These are phyloP conservation scores for Lupinus albus DNA, from an alignment of 306 rosid genomes.

Conservation along the genomic window DNA sequence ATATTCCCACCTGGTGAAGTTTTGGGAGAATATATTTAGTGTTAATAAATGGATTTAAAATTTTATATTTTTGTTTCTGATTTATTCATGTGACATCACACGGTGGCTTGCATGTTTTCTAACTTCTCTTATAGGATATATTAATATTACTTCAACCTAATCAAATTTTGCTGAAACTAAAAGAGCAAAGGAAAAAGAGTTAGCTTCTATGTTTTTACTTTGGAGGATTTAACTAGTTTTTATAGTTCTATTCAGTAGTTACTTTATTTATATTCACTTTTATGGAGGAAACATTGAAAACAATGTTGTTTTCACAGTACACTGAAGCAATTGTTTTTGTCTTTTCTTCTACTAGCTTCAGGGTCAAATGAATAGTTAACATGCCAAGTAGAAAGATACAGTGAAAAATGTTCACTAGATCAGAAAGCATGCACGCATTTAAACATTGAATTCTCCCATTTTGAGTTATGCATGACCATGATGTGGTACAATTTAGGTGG, in stretches of 20 bases:
- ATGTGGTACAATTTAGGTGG: constrained; percentile 4
- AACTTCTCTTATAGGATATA: neutral
- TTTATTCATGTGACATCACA: constrained; percentile 12
- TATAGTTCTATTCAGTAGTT: too few species aligned
- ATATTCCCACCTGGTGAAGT: too few species aligned
- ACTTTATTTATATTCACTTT: too few species aligned
- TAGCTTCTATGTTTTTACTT: constrained; percentile 6
- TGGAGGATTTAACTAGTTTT: neutral
- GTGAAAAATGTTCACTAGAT: constrained; percentile 7
- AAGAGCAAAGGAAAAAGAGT: constrained; percentile 1
- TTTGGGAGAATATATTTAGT: too few species aligned
- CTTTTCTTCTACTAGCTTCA: constrained; percentile 25
- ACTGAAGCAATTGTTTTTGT: neutral
- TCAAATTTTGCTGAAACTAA: constrained; percentile 21
- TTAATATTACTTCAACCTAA: neutral
- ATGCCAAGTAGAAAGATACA: constrained; percentile 4
- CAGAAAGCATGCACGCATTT: constrained; percentile 34
- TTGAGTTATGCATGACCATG: constrained; percentile 29
- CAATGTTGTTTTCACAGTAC: neutral
- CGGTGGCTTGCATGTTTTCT: neutral
- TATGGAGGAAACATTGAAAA: too few species aligned
- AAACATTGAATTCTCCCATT: constrained; percentile 29
- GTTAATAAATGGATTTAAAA: neutral
- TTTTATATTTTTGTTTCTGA: constrained; percentile 3
- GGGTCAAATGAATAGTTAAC: constrained; percentile 19